Evolutionary conservation across 257 asterid species (phyloP).

Genomic region (Sherardia arvensis): DNA sequence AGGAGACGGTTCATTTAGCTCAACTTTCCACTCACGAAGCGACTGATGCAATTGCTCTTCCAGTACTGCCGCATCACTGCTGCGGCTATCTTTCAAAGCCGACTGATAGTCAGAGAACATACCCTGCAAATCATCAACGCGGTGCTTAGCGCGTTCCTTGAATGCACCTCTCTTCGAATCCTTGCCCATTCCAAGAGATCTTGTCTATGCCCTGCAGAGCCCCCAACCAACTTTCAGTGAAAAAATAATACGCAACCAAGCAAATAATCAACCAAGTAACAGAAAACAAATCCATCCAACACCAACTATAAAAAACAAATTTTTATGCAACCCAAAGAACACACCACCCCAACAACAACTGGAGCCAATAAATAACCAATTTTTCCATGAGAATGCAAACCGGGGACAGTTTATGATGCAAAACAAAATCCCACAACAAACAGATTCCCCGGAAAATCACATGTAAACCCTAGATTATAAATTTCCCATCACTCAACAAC

Average conservation of each 20-base stretch:
- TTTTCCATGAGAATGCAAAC: neutral
- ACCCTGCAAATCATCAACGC: slow-evolving; percentile 94
- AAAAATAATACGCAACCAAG: neutral
- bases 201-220: slow-evolving; percentile 31
- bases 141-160: slow-evolving; percentile 90
- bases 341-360: neutral
- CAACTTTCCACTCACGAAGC: slow-evolving; percentile 97
- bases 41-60: slow-evolving; percentile 97
- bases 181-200: slow-evolving; percentile 56
- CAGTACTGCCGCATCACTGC: slow-evolving; percentile 61
- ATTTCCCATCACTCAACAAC: neutral
- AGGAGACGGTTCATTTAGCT: slow-evolving; percentile 92
- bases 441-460: neutral
- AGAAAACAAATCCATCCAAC: neutral
- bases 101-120: slow-evolving; percentile 76
- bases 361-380: neutral
- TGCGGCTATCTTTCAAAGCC: slow-evolving; percentile 90
- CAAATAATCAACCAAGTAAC: neutral
- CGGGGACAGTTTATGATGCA: neutral
- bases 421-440: neutral
- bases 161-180: slow-evolving; percentile 72
- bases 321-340: neutral
- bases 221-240: slow-evolving; percentile 3
- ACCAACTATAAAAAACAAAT: neutral
- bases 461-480: neutral